Percentiles rank a stretch among this genome's conserved stretches.
phyloP scores from a whole-genome alignment of 345 rosid genomes.

The Camelina laxa region DNA sequence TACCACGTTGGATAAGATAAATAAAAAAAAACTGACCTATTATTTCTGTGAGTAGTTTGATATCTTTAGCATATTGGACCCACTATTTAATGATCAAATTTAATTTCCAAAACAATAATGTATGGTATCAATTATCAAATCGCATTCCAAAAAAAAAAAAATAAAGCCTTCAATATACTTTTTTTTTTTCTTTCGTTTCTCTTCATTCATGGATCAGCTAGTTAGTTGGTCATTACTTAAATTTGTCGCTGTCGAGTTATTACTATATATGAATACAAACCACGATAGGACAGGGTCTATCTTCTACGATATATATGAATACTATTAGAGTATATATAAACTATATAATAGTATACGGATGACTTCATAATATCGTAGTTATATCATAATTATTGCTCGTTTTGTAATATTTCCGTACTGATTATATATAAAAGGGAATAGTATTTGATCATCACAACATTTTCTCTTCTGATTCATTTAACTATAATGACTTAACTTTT shows the following conservation, averaged over 20 bases:
- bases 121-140: constrained; percentile 11
- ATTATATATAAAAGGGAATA: not conserved
- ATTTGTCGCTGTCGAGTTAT: constrained; percentile 26
- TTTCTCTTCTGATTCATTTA: not conserved
- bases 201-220: constrained; percentile 25
- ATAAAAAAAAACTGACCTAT: not conserved
- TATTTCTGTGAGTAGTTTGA: not conserved
- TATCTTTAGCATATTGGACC: constrained; percentile 26
- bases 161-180: not conserved
- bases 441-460: not conserved
- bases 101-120: not conserved
- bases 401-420: not conserved
- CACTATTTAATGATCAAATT: constrained; percentile 25
- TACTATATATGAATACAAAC: constrained; percentile 1
- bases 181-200: not conserved
- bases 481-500: not conserved
- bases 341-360: not conserved
- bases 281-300: not conserved
- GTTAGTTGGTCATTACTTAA: constrained; percentile 4
- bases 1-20: constrained; percentile 8
- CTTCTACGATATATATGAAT: constrained; percentile 4
- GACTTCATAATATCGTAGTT: not conserved
- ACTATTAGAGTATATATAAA: not conserved
- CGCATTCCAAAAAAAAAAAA: not conserved
- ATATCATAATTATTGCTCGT: not conserved